Conservation (phyloP, 192 early-diverging fungal genomes). For the Backusella macrospora region DNA sequence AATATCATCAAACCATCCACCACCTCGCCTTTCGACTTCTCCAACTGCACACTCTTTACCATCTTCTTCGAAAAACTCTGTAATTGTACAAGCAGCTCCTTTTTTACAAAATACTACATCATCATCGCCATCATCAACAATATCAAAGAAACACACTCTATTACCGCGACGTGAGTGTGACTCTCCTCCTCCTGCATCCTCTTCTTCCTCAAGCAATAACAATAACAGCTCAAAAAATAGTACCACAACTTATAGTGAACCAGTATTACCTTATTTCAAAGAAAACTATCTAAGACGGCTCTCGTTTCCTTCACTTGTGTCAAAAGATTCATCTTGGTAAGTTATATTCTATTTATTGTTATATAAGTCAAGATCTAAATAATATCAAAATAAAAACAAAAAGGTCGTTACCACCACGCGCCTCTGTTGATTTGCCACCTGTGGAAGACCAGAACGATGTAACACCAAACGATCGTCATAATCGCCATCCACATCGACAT, state of each 20-base stretch:
- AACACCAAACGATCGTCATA: not conserved
- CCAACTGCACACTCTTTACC: not conserved
- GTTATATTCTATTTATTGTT: not conserved
- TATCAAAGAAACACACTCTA: no score
- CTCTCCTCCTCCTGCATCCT: not conserved
- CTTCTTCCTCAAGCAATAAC: not conserved
- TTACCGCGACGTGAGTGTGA: not conserved
- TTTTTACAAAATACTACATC: not conserved
- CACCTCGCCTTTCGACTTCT: not conserved
- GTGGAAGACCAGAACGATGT: not conserved
- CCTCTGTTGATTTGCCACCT: slow-evolving; percentile 2
- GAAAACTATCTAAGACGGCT: not conserved
- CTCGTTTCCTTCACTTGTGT: not conserved
- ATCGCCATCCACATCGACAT: not conserved
- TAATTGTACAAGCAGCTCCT: not conserved
- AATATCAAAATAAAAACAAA: not conserved
- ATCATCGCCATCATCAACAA: not conserved
- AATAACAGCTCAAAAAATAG: not conserved
- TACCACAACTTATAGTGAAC: not conserved
- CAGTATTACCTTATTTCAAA: not conserved
- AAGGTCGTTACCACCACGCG: slow-evolving; percentile 14
- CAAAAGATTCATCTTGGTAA: slow-evolving; percentile 1
- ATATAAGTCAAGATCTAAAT: not conserved
- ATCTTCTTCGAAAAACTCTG: not conserved
- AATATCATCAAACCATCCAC: not conserved